phyloP scores from a whole-genome alignment of 2,329 filamentous ascomycete species.

The Metarhizium robertsii region DNA sequence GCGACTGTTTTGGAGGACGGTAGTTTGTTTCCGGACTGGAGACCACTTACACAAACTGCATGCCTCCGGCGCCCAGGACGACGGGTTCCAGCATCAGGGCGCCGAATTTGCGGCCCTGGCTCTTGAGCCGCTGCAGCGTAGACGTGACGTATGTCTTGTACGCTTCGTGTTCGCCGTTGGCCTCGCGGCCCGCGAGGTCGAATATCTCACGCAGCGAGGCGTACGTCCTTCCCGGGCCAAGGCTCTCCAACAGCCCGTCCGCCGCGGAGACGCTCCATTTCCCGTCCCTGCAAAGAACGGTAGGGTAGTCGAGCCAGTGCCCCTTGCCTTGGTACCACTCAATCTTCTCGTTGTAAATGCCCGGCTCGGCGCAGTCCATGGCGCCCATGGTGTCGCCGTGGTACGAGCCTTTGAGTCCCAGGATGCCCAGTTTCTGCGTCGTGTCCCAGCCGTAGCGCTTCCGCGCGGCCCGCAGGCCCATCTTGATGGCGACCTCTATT shows the following conservation, averaged over 20 bases:
- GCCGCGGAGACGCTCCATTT: slow-evolving; percentile 57
- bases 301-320: slow-evolving; percentile 73
- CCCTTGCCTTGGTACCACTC: slow-evolving; percentile 79
- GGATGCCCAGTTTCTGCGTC: slow-evolving; percentile 49
- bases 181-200: slow-evolving; percentile 40
- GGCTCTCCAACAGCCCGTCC: slow-evolving; percentile 31
- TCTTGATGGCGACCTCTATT: slow-evolving; percentile 76
- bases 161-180: slow-evolving; percentile 30
- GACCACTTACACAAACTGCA: slow-evolving; percentile 61
- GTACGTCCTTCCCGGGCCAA: slow-evolving; percentile 36
- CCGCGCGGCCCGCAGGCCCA: slow-evolving; percentile 64
- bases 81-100: slow-evolving; percentile 74
- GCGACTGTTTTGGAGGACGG: not conserved
- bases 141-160: slow-evolving; percentile 53
- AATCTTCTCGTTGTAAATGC: slow-evolving; percentile 69
- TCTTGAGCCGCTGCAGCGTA: slow-evolving; percentile 41
- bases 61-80: slow-evolving; percentile 73
- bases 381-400: slow-evolving; percentile 84
- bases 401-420: slow-evolving; percentile 73
- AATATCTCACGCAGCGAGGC: slow-evolving; percentile 48
- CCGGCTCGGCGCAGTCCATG: slow-evolving; percentile 77
- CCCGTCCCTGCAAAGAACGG: slow-evolving; percentile 56
- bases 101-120: slow-evolving; percentile 59
- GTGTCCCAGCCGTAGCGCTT: slow-evolving; percentile 57
- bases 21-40: not conserved